Conservation (phyloP, 192 early-diverging fungal genomes). For the Phycomyces nitens region DNA sequence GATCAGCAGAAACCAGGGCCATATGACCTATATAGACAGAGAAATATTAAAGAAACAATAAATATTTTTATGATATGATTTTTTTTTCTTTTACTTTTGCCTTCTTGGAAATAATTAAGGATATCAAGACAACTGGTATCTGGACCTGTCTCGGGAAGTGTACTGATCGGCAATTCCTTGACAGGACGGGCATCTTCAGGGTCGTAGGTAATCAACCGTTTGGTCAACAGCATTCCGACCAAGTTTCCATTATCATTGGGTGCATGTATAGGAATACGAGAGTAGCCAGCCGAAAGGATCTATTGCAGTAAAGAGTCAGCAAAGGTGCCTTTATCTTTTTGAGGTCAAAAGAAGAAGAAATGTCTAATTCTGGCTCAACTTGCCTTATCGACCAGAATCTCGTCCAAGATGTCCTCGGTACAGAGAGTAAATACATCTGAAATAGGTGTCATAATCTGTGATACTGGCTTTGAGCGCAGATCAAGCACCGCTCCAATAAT, state of each 20-base stretch:
- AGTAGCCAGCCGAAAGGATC: conserved; percentile 69
- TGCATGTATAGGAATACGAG: conserved; percentile 73
- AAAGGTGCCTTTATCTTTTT: no score
- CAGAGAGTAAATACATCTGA: conserved; percentile 66
- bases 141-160: conserved; percentile 49
- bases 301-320: conserved; percentile 29
- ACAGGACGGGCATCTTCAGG: conserved; percentile 65
- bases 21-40: conserved; percentile 52
- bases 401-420: conserved; percentile 57
- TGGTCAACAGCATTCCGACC: conserved; percentile 79
- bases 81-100: conserved; percentile 62
- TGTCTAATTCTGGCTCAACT: no score
- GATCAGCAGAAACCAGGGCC: conserved; percentile 59
- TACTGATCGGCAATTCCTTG: conserved; percentile 52
- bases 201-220: conserved; percentile 70
- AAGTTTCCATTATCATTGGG: conserved; percentile 55
- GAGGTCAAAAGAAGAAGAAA: no score
- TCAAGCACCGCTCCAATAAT: conserved; percentile 78
- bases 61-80: no score
- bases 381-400: conserved; percentile 46
- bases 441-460: conserved; percentile 69
- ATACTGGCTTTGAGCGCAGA: conserved; percentile 66
- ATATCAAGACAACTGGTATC: conserved; percentile 68
- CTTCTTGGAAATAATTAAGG: conserved; percentile 80
- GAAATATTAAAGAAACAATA: no score